These are phyloP conservation scores for Aspergillus pseudoviridinutans DNA, from an alignment of 2,329 filamentous ascomycete species.

Conservation along the genomic window DNA sequence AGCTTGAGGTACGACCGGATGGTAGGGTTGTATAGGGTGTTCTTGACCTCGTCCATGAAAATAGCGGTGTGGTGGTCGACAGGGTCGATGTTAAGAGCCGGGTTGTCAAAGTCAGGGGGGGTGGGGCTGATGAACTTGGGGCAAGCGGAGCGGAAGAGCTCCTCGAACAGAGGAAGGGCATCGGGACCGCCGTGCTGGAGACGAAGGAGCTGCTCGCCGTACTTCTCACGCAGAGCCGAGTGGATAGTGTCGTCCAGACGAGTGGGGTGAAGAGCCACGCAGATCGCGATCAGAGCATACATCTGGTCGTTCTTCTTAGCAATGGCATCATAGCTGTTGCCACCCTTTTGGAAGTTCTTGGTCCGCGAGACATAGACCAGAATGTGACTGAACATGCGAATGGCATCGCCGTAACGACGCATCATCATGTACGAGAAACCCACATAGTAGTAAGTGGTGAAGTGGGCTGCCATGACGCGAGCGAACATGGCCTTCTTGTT, in stretches of 20 bases:
- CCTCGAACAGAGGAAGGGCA: slow-evolving; percentile 92
- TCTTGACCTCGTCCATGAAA: slow-evolving; percentile 99
- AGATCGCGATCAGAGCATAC: slow-evolving; percentile 98
- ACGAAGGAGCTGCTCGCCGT: slow-evolving; percentile 94
- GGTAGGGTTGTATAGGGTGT: slow-evolving; percentile 95
- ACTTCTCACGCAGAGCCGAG: slow-evolving; percentile 96
- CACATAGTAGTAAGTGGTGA: slow-evolving; percentile 99
- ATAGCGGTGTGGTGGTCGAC: slow-evolving; percentile 94
- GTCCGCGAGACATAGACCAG: slow-evolving; percentile 97
- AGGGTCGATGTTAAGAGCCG: slow-evolving; percentile 91
- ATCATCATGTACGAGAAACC: slow-evolving; percentile 99
- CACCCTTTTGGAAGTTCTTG: slow-evolving; percentile 99
- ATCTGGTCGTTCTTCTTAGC: slow-evolving; percentile 99
- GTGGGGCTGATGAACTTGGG: slow-evolving; percentile 99
- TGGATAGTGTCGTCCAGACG: slow-evolving; percentile 98
- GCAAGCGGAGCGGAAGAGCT: slow-evolving; percentile 96
- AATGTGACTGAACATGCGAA: slow-evolving; percentile 99
- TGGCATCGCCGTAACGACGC: slow-evolving; percentile 97
- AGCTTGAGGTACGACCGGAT: slow-evolving; percentile 98
- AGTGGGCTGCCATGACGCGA: slow-evolving; percentile 98
- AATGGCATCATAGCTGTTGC: slow-evolving; percentile 84
- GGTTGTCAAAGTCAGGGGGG: slow-evolving; percentile 95
- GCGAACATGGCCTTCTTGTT: slow-evolving; percentile 99
- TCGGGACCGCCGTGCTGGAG: slow-evolving; percentile 95
- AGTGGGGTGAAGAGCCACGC: slow-evolving; percentile 95